phyloP scores from a whole-genome alignment of 2,329 filamentous ascomycete species.

The Alternaria novae-zelandiae region DNA sequence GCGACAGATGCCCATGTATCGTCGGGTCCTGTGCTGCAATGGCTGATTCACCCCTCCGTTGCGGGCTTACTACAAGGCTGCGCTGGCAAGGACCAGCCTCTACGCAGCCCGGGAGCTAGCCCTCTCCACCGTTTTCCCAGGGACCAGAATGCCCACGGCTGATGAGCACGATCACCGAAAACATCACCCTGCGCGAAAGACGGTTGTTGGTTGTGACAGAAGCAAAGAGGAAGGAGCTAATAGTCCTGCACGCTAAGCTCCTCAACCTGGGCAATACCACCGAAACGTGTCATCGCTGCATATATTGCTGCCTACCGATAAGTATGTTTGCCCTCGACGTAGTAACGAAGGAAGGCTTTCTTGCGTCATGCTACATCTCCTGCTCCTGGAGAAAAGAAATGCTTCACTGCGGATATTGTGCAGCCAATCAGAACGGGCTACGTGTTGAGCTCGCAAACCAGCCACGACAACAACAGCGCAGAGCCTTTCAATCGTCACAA shows the following conservation, averaged over 20 bases:
- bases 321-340: background rate
- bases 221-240: background rate
- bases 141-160: constrained; percentile 4
- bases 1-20: constrained; percentile 1
- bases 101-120: constrained; percentile 19
- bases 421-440: constrained; percentile 38
- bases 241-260: background rate
- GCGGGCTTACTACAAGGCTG: constrained; percentile 5
- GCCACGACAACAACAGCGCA: constrained; percentile 30
- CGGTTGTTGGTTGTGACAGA: background rate
- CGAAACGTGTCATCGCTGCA: background rate
- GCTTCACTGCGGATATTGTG: constrained; percentile 18
- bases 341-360: background rate
- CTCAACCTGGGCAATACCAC: background rate
- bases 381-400: constrained; percentile 3
- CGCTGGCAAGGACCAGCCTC: constrained; percentile 22
- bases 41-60: background rate
- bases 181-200: background rate
- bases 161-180: constrained; percentile 4
- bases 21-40: background rate
- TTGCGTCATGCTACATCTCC: constrained; percentile 8
- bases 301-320: background rate
- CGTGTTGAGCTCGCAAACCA: constrained; percentile 33
- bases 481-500: constrained; percentile 8
- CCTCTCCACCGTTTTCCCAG: constrained; percentile 10